Base-by-base conservation (phyloP, 2,329 filamentous ascomycete species). In the Polychaeton citri region DNA sequence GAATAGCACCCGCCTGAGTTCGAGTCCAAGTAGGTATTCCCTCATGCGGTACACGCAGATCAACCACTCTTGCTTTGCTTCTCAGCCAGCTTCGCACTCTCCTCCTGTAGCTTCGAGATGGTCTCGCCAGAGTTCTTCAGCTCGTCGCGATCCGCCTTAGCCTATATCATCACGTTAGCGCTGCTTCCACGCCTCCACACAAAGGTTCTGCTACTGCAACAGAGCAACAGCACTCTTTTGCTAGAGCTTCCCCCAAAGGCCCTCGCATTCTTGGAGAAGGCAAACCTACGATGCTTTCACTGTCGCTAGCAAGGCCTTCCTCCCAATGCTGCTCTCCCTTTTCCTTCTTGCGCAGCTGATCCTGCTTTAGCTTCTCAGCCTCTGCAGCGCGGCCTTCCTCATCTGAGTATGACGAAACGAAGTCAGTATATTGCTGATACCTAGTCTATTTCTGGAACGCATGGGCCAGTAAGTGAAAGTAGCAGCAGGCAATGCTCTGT, bases 281-380 rank as follows among this genome's bases (percentile, higher is more conserved):
- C n/a, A 30, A 38, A 59, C 69, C 45, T 61, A 90, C 68, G 48
- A 74, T 74, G 57, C 82, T 81, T 65, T 92, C 84, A 59, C 79
- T 82, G 59, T 84, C 75, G 34, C 76, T 81, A 3, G 83, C 82
- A 34, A 92, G 66, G 55, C 80, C 76, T 16, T 79, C 68, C 62
- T 81, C 80, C 83, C 84, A 90, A 54, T 84, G 70, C 36, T 69
- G 78, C 55, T 74, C 69, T 41, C 81, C 82, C 26, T 70, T 60
- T 47, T 67, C 64, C 57, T 60, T 57, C 40, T 58, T 58, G 41
- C 60, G 56, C 40, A 71, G 38, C 37, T 65, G 62, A n/a, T 79
- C 74, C 41, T 83, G 71, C 65, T 87, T 86, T 44, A 68, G 50
- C 9, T 48, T 28, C 43, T 69, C 68, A 43, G 66, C 66, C 47